Base-by-base conservation (phyloP, 345 rosid genomes). In the Laguncularia racemosa region DNA sequence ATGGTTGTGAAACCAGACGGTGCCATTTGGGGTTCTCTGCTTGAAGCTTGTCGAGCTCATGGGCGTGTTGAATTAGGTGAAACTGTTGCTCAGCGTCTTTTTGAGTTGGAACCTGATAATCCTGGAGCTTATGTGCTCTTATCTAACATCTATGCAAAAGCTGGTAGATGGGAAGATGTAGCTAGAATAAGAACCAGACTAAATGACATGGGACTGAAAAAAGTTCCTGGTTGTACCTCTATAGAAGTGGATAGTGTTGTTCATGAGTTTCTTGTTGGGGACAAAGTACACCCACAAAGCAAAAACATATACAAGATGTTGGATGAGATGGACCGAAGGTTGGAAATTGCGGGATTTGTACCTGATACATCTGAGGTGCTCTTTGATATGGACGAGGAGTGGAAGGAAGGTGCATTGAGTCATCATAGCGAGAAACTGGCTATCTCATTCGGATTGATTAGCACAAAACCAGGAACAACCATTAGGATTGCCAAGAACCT, bases 401-500 rank as follows among this genome's bases (percentile, higher is more conserved):
- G 77, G 83, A 88, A 88, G 64, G 85, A 79, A 63, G 85, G 84
- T 43, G 72, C 88, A 4, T 52, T 84, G 74, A 82, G 87, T 63
- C 83, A 78, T 65, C 96, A 89, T 57, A 88, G 88, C 21, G 89
- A 88, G 79, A 83, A 78, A 65, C 60, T 88, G 56, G 92, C 92
- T 33, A 83, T 88, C 73, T 89, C 91, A 53, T 88, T 79, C 71
- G 96, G 92, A 51, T 76, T 88, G 79, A 73, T 88, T 64, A 84
- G 89, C 64, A 81, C 89, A 20, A 76, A 84, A 46, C 86, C 92
- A 13, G 84, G 89, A 20, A 84, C 87, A 53, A 77, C 85, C 44
- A 82, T 88, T 48, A 82, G 85, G 65, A 81, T 88, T 19, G 83
- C 83, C 43, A 88, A 88, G 84, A 88, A 88, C 71, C 89, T 88